Conservation (phyloP, 2,329 filamentous ascomycete species). For the Alternaria arborescens region DNA sequence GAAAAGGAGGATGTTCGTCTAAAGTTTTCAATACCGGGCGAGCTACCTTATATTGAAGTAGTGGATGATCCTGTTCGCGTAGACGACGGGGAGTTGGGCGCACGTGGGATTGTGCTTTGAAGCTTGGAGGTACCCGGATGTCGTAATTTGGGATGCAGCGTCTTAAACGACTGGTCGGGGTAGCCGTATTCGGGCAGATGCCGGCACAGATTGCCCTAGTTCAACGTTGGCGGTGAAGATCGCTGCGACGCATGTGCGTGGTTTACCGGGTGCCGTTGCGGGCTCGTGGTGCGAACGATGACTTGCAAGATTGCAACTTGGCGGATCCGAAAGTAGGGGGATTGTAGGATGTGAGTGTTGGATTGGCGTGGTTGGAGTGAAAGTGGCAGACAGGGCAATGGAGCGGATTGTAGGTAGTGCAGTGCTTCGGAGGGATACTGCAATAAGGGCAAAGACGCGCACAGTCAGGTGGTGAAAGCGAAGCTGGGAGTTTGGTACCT, state of each 20-base stretch:
- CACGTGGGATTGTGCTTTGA: conserved; percentile 15
- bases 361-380: not conserved
- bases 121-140: conserved; percentile 10
- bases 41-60: conserved; percentile 17
- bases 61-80: conserved; percentile 18
- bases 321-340: conserved; percentile 8
- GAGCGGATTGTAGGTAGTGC: not conserved
- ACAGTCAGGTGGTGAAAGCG: not conserved
- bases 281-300: conserved; percentile 11
- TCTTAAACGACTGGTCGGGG: conserved; percentile 15
- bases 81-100: conserved; percentile 9
- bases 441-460: not conserved
- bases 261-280: conserved; percentile 7
- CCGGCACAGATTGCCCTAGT: conserved; percentile 11
- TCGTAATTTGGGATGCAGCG: conserved; percentile 14
- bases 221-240: conserved; percentile 21
- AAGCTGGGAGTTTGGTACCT: conserved; percentile 17
- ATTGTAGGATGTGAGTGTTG: not conserved
- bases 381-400: not conserved
- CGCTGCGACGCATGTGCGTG: conserved; percentile 16
- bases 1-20: conserved; percentile 4
- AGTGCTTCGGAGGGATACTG: not conserved
- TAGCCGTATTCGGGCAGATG: conserved; percentile 16
- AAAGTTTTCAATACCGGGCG: conserved; percentile 10
- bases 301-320: conserved; percentile 28